Conservation (phyloP, 495 filamentous ascomycete genomes). For the Viridothelium virens region DNA sequence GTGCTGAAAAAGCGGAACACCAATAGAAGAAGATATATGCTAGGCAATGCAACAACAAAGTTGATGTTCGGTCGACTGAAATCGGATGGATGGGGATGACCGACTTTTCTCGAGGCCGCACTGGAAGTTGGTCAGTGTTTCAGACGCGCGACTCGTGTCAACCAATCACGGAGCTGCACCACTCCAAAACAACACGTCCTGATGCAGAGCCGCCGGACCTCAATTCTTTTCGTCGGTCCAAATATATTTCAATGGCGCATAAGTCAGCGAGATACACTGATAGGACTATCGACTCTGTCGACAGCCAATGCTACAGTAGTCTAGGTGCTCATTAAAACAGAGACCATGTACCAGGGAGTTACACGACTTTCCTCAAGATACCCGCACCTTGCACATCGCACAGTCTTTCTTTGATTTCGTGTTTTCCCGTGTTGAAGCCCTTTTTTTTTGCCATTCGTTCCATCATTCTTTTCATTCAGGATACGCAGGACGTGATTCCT, state of each 20-base stretch:
- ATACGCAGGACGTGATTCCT: background rate
- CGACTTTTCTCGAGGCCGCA: background rate
- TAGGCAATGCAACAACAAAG: no score
- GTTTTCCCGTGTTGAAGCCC: background rate
- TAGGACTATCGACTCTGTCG: background rate
- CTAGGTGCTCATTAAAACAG: background rate
- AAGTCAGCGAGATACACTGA: background rate
- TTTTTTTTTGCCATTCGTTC: background rate
- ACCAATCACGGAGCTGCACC: background rate
- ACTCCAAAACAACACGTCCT: constrained; percentile 4
- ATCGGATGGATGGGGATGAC: background rate
- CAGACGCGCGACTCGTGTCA: background rate
- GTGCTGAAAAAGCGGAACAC: no score
- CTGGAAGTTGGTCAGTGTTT: background rate
- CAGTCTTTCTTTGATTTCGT: background rate
- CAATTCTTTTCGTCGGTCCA: background rate
- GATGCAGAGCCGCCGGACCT: background rate
- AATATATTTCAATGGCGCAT: background rate
- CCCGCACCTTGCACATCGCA: background rate
- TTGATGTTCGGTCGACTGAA: background rate
- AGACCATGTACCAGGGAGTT: background rate
- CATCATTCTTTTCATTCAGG: background rate
- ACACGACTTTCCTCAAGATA: background rate
- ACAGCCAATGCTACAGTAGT: background rate
- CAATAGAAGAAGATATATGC: no score